These are phyloP conservation scores for Didymella keratinophila DNA, from an alignment of 2,329 filamentous ascomycete species.

Conservation along the genomic window DNA sequence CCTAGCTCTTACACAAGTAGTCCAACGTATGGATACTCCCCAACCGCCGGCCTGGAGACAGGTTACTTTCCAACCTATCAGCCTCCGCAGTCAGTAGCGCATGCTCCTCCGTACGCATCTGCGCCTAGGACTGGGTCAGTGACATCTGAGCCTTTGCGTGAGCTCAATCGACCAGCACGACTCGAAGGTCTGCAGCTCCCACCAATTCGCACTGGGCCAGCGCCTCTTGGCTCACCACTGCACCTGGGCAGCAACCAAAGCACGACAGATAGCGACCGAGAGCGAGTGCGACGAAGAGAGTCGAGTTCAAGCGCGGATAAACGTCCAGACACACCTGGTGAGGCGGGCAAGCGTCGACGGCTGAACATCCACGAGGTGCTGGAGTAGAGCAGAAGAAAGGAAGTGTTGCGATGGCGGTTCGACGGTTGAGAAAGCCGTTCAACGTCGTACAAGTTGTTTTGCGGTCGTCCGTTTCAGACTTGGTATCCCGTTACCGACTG, in stretches of 20 bases:
- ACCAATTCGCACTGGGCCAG: slow-evolving; percentile 46
- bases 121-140: slow-evolving; percentile 36
- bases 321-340: slow-evolving; percentile 44
- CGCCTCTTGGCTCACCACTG: slow-evolving; percentile 43
- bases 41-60: slow-evolving; percentile 42
- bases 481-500: slow-evolving; percentile 10
- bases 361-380: slow-evolving; percentile 50
- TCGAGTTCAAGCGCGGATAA: slow-evolving; percentile 39
- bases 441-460: slow-evolving; percentile 14
- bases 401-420: slow-evolving; percentile 9
- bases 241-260: slow-evolving; percentile 31
- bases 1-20: slow-evolving; percentile 46
- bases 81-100: slow-evolving; percentile 36
- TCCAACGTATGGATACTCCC: slow-evolving; percentile 47
- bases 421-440: slow-evolving; percentile 11
- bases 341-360: slow-evolving; percentile 45
- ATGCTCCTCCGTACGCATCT: slow-evolving; percentile 42
- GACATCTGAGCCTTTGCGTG: slow-evolving; percentile 40
- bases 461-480: slow-evolving; percentile 9
- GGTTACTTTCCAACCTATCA: slow-evolving; percentile 46
- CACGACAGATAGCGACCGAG: slow-evolving; percentile 29
- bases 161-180: slow-evolving; percentile 33
- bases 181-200: slow-evolving; percentile 48
- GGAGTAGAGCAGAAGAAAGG: slow-evolving; percentile 30
- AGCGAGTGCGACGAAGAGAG: slow-evolving; percentile 39